These are phyloP conservation scores for Backusella sp. DNA, from an alignment of 192 early-diverging fungal species.

Conservation along the genomic window DNA sequence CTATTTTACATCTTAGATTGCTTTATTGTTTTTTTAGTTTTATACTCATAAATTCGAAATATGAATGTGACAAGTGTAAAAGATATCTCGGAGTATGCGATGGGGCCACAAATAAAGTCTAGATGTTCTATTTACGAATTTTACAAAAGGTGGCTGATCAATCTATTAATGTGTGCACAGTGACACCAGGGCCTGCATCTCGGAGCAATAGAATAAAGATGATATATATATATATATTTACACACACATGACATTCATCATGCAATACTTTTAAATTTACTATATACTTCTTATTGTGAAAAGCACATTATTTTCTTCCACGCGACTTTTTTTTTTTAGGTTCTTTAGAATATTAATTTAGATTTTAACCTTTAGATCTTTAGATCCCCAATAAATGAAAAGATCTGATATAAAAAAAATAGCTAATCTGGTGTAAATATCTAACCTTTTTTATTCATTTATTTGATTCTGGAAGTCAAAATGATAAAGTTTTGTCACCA, in stretches of 20 bases:
- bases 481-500: background rate
- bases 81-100: background rate
- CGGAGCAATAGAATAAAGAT: background rate
- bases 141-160: background rate
- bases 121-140: background rate
- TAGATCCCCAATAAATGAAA: background rate
- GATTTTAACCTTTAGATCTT: background rate
- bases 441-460: background rate
- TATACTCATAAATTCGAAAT: background rate
- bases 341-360: background rate
- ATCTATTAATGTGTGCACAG: background rate
- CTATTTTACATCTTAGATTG: background rate
- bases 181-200: background rate
- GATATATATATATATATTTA: background rate
- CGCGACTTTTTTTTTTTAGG: background rate
- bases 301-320: background rate
- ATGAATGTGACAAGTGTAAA: background rate
- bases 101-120: background rate
- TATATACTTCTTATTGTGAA: background rate
- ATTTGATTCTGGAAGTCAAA: background rate
- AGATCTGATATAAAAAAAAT: background rate
- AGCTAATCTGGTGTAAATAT: background rate
- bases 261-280: too few species aligned
- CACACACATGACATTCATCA: background rate
- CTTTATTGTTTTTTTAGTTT: background rate